phyloP scores from a whole-genome alignment of 306 rosid genomes.

The Quercus mongolica region DNA sequence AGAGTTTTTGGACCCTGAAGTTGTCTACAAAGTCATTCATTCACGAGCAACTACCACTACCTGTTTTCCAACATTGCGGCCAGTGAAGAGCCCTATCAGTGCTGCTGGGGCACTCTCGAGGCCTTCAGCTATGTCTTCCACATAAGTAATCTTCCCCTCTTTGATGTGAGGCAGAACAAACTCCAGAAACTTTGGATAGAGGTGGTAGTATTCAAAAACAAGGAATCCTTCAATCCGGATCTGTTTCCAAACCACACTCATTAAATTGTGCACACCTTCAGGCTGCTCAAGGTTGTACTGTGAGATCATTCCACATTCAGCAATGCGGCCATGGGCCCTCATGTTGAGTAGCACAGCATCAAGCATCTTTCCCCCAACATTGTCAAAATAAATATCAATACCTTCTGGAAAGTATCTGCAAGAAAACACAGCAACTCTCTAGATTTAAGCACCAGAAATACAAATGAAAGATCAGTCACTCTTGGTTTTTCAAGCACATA shows the following conservation, averaged over 20 bases:
- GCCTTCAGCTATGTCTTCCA: conserved; percentile 37
- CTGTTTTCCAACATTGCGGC: conserved; percentile 40
- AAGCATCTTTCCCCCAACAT: conserved; percentile 38
- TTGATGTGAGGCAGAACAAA: conserved; percentile 19
- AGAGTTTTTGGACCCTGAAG: background rate
- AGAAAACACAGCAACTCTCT: too few species aligned
- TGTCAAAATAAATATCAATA: conserved; percentile 23
- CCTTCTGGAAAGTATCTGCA: conserved; percentile 22
- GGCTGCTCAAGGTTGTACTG: conserved; percentile 36
- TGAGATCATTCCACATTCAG: conserved; percentile 41
- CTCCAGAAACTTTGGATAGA: conserved; percentile 18
- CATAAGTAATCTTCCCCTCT: conserved; percentile 25
- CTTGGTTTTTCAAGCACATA: too few species aligned
- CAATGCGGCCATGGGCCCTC: conserved; percentile 23
- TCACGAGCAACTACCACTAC: conserved; percentile 16
- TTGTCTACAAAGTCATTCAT: background rate
- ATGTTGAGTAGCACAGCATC: conserved; percentile 38
- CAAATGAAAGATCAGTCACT: too few species aligned
- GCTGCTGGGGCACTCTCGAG: conserved; percentile 26
- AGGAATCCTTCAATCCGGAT: conserved; percentile 22
- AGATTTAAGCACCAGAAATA: too few species aligned
- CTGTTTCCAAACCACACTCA: background rate
- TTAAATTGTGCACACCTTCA: conserved; percentile 26
- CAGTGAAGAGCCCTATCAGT: conserved; percentile 30
- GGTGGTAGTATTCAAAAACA: conserved; percentile 4